Conservation (phyloP, 345 rosid genomes). For the Balakata baccata region DNA sequence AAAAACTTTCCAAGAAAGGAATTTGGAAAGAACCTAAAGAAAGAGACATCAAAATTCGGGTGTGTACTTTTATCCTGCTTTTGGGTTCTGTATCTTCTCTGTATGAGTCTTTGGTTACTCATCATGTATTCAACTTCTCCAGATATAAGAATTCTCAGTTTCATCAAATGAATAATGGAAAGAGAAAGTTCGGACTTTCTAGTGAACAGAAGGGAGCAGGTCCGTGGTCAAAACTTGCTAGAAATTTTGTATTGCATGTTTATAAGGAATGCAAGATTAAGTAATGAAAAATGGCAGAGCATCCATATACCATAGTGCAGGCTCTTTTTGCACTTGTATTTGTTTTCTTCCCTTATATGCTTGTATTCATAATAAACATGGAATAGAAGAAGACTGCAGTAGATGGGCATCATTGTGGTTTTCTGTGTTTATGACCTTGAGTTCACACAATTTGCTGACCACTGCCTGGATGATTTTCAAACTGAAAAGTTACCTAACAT, state of each 20-base stretch:
- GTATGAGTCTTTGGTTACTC: constrained; percentile 6
- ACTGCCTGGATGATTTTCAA: neutral
- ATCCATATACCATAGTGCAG: neutral
- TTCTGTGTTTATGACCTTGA: neutral
- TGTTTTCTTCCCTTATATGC: neutral
- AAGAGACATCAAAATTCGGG: constrained; percentile 44
- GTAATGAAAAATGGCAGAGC: neutral
- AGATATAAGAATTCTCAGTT: constrained; percentile 54
- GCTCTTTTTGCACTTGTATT: neutral
- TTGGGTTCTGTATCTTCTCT: constrained; percentile 7
- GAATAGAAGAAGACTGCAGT: neutral
- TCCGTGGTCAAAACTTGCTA: constrained; percentile 23
- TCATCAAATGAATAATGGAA: constrained; percentile 37
- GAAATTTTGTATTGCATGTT: neutral
- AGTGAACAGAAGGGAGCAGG: constrained; percentile 49
- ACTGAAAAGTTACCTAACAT: neutral
- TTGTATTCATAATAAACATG: neutral
- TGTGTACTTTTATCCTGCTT: constrained; percentile 23
- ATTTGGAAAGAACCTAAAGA: constrained; percentile 29
- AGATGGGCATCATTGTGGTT: neutral
- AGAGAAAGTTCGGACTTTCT: constrained; percentile 47
- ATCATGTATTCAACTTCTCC: constrained; percentile 30
- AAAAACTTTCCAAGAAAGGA: constrained; percentile 38
- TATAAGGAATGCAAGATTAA: neutral
- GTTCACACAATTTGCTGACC: neutral